Conservation (phyloP, 1,284 basidiomycete species). For the Sanghuangporus sanghuang region DNA sequence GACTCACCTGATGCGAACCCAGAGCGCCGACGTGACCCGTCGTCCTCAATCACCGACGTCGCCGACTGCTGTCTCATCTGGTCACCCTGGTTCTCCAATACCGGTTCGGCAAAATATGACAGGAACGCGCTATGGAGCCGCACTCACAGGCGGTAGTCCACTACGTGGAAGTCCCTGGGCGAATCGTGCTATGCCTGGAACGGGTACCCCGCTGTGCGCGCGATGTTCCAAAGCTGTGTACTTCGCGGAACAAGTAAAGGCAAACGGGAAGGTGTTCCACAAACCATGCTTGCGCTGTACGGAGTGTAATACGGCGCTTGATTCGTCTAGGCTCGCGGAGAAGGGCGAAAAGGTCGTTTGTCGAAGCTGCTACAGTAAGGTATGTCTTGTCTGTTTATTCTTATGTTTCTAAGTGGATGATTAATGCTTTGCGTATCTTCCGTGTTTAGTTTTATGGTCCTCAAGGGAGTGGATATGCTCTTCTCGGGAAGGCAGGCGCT, state of each 20-base stretch:
- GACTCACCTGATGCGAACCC: constrained; percentile 21
- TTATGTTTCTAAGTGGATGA: not conserved
- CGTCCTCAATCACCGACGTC: constrained; percentile 23
- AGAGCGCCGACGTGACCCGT: constrained; percentile 17
- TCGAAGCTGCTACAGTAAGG: constrained; percentile 68
- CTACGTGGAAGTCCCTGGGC: constrained; percentile 25
- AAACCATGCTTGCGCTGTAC: constrained; percentile 70
- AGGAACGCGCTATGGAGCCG: constrained; percentile 48
- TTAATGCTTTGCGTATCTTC: not conserved
- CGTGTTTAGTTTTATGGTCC: constrained; percentile 56
- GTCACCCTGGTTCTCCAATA: constrained; percentile 21
- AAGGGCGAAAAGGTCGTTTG: constrained; percentile 69
- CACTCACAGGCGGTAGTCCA: constrained; percentile 25
- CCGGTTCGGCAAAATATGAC: constrained; percentile 38
- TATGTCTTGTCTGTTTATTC: constrained; percentile 24
- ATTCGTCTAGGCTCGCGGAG: constrained; percentile 65
- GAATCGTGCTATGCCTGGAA: constrained; percentile 19
- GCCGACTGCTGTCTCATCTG: constrained; percentile 19
- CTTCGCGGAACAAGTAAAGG: constrained; percentile 69
- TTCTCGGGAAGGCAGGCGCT: constrained; percentile 57
- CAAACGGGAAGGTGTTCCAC: constrained; percentile 71
- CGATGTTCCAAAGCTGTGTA: constrained; percentile 55
- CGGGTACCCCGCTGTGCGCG: constrained; percentile 47
- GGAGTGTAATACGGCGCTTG: constrained; percentile 59
- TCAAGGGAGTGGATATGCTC: constrained; percentile 65